Base-by-base conservation (phyloP, 1,139 yeast genomes). In the Candida smagusa region DNA sequence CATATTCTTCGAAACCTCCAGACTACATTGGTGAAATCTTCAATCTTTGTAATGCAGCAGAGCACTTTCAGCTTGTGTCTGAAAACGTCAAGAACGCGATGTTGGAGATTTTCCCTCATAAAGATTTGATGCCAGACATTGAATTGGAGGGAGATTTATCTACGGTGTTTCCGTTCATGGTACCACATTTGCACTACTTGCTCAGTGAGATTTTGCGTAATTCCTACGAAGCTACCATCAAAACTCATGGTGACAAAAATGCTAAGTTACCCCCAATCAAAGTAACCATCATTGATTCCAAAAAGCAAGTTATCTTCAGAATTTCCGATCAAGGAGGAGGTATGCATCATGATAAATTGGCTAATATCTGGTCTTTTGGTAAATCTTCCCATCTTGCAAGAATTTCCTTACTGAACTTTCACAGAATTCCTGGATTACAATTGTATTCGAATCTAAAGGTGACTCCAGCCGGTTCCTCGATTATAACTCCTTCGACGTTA, bases 291-390 rank as follows among this genome's bases (percentile, higher is more conserved):
- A 70, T 86, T 2, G 75, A 82, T 47, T 77, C 87, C 23, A 70
- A 76, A 12, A 81, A 79, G 35, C 79, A 81, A 34, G 81, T 87
- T 26, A 67, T 81, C 4, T 84, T 90, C 56, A 72, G 96, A 37
- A 78, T 90, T 36, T 82, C 94, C 3, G 98, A 90, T 58, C 83
- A 78, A 48, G 97, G 96, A 6, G 97, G 97, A 13, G 98, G 97
- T 2, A 65, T 86, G 26, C 68, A 74, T 9, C 74, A 74, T 35
- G 78, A 76, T 27, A 69, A 77, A 31, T 63, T 84, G 28, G 66
- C 71, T 7, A 74, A 80, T 38, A 70, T 89, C 7, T 90, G 96
- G 96, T 84, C 95, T 0, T 90, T 90, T 63, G 85, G 86, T 5
- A 84, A 83, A 53, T 70, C 72, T 19, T 81, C 86, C 1, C 72